Conservation (phyloP, 176 grass and related monocot genomes). For the Phyllostachys edulis region DNA sequence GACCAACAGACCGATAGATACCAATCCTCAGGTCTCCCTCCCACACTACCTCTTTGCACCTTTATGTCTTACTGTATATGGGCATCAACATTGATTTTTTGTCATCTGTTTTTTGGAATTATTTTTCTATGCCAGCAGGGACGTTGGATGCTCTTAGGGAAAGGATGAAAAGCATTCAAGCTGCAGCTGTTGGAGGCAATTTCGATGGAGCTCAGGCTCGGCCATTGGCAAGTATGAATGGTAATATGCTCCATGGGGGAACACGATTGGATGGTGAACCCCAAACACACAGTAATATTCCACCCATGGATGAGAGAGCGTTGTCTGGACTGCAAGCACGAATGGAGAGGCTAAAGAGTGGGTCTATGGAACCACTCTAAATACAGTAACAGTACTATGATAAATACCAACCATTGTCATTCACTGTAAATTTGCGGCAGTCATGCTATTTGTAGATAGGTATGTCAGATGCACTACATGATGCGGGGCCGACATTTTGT, state of each 20-base stretch:
- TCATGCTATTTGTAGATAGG: slow-evolving; percentile 62
- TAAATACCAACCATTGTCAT: slow-evolving; percentile 55
- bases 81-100: not conserved
- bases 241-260: slow-evolving; percentile 37
- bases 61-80: not conserved
- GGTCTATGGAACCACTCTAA: slow-evolving; percentile 83
- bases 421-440: slow-evolving; percentile 79
- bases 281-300: slow-evolving; percentile 62
- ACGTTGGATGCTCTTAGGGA: slow-evolving; percentile 87
- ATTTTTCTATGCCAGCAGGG: slow-evolving; percentile 27
- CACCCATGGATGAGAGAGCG: slow-evolving; percentile 90
- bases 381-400: slow-evolving; percentile 28
- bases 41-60: not conserved
- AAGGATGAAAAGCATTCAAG: slow-evolving; percentile 99
- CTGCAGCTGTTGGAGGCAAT: slow-evolving; percentile 70
- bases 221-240: slow-evolving; percentile 52
- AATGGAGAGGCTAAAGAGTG: slow-evolving; percentile 96
- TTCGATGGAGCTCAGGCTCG: slow-evolving; percentile 58
- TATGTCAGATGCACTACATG: slow-evolving; percentile 30
- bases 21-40: slow-evolving; percentile 61
- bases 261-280: slow-evolving; percentile 50
- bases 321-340: slow-evolving; percentile 91
- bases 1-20: slow-evolving; percentile 56
- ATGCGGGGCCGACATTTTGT: slow-evolving; percentile 46
- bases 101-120: slow-evolving; percentile 1